Percentiles rank a stretch among this genome's conserved stretches.
Conservation (phyloP, 768 basidiomycete genomes). For the Pleurotus tuber-regium region DNA sequence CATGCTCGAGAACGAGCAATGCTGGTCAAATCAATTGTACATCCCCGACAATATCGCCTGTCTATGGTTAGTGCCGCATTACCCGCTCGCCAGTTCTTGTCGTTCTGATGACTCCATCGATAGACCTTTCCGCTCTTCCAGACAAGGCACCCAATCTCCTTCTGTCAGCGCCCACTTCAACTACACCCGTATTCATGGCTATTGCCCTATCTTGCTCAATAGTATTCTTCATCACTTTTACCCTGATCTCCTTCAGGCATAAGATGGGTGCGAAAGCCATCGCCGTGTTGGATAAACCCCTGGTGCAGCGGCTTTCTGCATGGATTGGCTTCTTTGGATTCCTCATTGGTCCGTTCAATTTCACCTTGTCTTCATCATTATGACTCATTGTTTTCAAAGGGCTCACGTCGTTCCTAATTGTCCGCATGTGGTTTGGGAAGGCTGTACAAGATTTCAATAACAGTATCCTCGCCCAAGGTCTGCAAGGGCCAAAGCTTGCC, state of each 20-base stretch:
- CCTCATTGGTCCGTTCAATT: conserved; percentile 52
- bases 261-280: conserved; percentile 55
- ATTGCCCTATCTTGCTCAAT: conserved; percentile 54
- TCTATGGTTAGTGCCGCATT: conserved; percentile 54
- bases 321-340: conserved; percentile 82
- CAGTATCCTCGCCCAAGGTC: conserved; percentile 50
- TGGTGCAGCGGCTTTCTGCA: conserved; percentile 56
- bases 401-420: conserved; percentile 63
- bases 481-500: conserved; percentile 54
- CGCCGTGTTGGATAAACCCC: conserved; percentile 50
- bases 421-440: conserved; percentile 82
- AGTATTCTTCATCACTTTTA: conserved; percentile 65
- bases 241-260: conserved; percentile 62
- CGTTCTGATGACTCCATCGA: conserved; percentile 1
- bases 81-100: neutral
- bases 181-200: conserved; percentile 63
- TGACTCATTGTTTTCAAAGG: conserved; percentile 37
- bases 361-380: neutral
- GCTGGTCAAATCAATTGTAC: conserved; percentile 55
- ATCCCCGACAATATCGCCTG: conserved; percentile 47
- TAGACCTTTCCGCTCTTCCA: conserved; percentile 69
- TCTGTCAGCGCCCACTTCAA: conserved; percentile 57
- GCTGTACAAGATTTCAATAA: conserved; percentile 76
- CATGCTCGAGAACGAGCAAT: conserved; percentile 56
- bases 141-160: conserved; percentile 50